phyloP scores from a whole-genome alignment of 805 yeast genomes.

The Scheffersomyces lignosus region DNA sequence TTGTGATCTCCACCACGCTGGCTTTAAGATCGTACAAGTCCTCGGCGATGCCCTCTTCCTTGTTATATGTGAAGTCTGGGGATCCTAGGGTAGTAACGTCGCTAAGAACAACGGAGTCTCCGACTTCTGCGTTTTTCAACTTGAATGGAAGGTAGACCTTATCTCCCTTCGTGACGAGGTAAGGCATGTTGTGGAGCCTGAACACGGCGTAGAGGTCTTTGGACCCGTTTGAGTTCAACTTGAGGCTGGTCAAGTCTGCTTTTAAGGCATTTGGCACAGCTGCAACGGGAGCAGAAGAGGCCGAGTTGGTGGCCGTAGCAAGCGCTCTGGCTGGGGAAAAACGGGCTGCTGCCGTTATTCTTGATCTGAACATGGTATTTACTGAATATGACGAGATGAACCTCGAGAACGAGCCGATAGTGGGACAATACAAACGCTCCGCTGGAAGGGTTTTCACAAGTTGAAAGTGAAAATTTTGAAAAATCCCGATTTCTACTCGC shows the following conservation, averaged over 20 bases:
- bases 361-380: no score
- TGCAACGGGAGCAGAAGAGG: no score
- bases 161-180: conserved; percentile 90
- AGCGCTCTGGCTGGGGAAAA: neutral
- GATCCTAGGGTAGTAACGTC: conserved; percentile 84
- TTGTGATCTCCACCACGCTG: conserved; percentile 81
- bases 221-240: conserved; percentile 55
- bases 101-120: conserved; percentile 73
- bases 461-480: no score
- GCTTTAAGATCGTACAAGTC: conserved; percentile 68
- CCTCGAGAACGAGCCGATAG: no score
- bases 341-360: conserved; percentile 1
- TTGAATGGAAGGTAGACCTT: conserved; percentile 75
- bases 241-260: conserved; percentile 60
- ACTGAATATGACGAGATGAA: no score
- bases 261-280: conserved; percentile 8
- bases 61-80: conserved; percentile 65
- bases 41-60: conserved; percentile 43
- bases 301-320: conserved; percentile 1
- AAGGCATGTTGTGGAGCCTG: conserved; percentile 79
- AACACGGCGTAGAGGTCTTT: conserved; percentile 75
- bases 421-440: no score
- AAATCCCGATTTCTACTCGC: no score
- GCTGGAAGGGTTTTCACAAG: no score
- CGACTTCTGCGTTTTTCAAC: conserved; percentile 74